Conservation (phyloP, 345 rosid genomes). For the Orychophragmus violaceus region DNA sequence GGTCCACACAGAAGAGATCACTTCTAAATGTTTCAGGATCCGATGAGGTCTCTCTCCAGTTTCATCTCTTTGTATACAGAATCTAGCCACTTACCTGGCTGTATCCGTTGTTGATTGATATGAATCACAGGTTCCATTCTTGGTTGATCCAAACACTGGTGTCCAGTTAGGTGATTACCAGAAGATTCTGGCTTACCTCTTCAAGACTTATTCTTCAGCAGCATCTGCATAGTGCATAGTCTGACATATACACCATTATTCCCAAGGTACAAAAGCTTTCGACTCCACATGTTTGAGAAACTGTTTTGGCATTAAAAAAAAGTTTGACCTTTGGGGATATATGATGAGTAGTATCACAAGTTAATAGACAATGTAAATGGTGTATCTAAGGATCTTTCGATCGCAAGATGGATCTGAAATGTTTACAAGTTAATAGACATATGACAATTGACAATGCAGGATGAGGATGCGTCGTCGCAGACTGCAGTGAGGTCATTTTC, state of each 20-base stretch:
- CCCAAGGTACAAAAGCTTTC: slow-evolving; percentile 11
- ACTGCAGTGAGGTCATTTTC: neutral
- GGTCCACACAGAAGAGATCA: slow-evolving; percentile 41
- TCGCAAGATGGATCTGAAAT: neutral
- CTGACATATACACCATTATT: neutral
- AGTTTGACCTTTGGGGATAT: neutral
- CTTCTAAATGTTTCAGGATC: slow-evolving; percentile 59
- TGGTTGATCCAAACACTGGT: slow-evolving; percentile 74
- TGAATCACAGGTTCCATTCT: slow-evolving; percentile 56
- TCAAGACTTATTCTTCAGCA: slow-evolving; percentile 50
- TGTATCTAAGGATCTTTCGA: neutral
- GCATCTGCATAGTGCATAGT: slow-evolving; percentile 18
- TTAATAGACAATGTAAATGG: neutral
- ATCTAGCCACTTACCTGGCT: neutral
- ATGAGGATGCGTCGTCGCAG: neutral
- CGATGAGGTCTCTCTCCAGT: slow-evolving; percentile 40
- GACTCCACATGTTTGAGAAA: neutral
- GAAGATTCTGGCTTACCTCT: slow-evolving; percentile 60
- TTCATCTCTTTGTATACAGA: neutral
- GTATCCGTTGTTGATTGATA: neutral
- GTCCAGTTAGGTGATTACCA: slow-evolving; percentile 51
- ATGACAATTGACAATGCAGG: neutral
- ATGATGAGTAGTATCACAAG: neutral
- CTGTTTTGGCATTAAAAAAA: neutral
- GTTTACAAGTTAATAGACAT: neutral